A percentile compares a stretch with the other conserved stretches of the same genome.
phyloP scores from a whole-genome alignment of 345 rosid genomes.

The Litchi chinensis region DNA sequence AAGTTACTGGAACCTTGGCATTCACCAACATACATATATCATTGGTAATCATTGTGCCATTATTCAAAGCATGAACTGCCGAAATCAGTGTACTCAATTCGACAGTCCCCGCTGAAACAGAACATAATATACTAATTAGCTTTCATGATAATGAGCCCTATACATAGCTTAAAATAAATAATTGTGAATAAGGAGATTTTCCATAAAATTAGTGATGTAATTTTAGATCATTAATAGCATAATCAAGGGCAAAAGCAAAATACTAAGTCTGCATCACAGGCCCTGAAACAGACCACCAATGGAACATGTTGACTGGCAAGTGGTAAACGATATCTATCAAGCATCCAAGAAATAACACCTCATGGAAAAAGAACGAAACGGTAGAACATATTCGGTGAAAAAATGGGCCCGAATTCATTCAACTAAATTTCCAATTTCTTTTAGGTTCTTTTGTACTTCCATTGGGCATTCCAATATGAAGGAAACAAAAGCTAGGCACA shows the following conservation, averaged over 20 bases:
- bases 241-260: conserved; percentile 4
- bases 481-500: neutral
- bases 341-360: neutral
- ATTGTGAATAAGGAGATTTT: neutral
- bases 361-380: neutral
- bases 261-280: neutral
- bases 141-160: neutral
- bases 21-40: conserved; percentile 91
- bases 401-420: neutral
- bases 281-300: neutral
- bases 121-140: conserved; percentile 4
- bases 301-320: neutral
- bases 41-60: conserved; percentile 49
- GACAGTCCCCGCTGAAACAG: conserved; percentile 68
- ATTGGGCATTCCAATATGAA: neutral
- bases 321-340: neutral
- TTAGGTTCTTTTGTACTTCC: neutral
- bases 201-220: neutral
- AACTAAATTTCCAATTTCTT: neutral
- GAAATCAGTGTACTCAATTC: conserved; percentile 57
- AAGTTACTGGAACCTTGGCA: too few relatives aligned
- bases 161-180: neutral
- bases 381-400: neutral
- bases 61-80: conserved; percentile 76
- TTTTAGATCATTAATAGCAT: neutral